Evolutionary conservation across 805 yeast genomes (phyloP), one percentile per base, ranked within the genome.

Genomic region (Blastobotrys mokoenaii): DNA sequence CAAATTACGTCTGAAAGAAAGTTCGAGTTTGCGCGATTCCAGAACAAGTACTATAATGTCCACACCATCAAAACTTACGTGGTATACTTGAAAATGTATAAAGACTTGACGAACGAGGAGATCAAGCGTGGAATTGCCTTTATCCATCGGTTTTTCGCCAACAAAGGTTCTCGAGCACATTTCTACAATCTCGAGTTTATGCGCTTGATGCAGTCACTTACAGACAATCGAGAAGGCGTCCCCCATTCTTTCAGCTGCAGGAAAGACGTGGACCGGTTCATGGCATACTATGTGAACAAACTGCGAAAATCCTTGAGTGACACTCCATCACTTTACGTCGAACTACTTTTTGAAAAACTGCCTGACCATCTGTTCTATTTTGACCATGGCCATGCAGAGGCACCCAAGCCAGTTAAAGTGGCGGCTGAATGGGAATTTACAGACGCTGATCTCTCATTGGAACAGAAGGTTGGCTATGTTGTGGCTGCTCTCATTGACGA

Each of bases 101-200:
- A 66, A 42, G 95, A 86, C 46, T 62, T 89, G 31, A 62, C 72
- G 1, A 77, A 77, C 44, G 70, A 65, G 10, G 80, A 79, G 41
- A 65, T 90, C 38, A 80, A 79, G 52, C 71, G 73, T 40, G 79
- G 82, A 9, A 58, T 93, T 7, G 68, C 82, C 0, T 90, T 76
- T 57, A 79, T 88, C 56, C 86, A 84, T 57, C 68, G 84, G 27
- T 63, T 86, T 1, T 78, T 87, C 52, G 79, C 82, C 40, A 71
- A 77, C 40, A 72, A 77, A 35, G 81, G 83, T 46, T 72, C 70
- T 42, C 77, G 79, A 36, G 67, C 79, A 0, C 64, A 75, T 30
- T 61, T 84, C 30, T 80, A 72, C 54, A 68, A 96, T 42, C 58
- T 93, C 30, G 96, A 89, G 59, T 78, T 93, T 57, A 74, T 90